These are phyloP conservation scores for Solanum pimpinellifolium DNA, from an alignment of 257 asterid genomes.

Conservation along the genomic window DNA sequence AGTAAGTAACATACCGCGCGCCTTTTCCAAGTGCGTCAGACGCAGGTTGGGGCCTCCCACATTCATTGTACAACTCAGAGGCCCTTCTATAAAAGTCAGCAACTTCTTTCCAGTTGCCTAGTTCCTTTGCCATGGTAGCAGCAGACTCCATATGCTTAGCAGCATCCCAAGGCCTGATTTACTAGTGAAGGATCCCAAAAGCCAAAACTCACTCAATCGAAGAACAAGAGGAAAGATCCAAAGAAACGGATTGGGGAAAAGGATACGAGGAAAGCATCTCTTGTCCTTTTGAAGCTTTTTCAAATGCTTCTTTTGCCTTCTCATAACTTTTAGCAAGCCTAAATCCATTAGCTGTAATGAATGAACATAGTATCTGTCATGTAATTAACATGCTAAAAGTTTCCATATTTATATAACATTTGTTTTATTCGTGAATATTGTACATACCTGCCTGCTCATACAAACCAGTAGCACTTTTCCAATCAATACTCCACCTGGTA, in stretches of 20 bases:
- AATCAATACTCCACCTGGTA: conserved; percentile 95
- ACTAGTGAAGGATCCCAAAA: conserved; percentile 25
- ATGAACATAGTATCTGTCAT: background rate
- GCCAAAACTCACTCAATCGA: background rate
- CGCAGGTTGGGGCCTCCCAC: conserved; percentile 94
- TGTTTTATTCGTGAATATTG: background rate
- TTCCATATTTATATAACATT: background rate
- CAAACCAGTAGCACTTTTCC: conserved; percentile 79
- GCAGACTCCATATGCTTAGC: conserved; percentile 98
- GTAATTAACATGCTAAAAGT: background rate
- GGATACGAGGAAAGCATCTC: conserved; percentile 95
- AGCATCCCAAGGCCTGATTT: conserved; percentile 97
- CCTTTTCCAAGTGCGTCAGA: conserved; percentile 97
- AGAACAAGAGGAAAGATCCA: background rate
- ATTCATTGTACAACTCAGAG: conserved; percentile 68
- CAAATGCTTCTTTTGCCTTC: conserved; percentile 84
- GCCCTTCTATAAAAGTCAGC: conserved; percentile 83
- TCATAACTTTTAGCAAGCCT: conserved; percentile 58
- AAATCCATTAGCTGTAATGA: conserved; percentile 56
- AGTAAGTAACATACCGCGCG: conserved; percentile 60
- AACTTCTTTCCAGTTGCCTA: conserved; percentile 79
- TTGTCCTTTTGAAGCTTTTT: conserved; percentile 95
- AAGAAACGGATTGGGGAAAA: background rate
- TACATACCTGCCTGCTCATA: conserved; percentile 88
- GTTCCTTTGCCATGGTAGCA: conserved; percentile 72